Base-by-base conservation (phyloP, 2,329 filamentous ascomycete genomes). In the Penicillium occitanis region DNA sequence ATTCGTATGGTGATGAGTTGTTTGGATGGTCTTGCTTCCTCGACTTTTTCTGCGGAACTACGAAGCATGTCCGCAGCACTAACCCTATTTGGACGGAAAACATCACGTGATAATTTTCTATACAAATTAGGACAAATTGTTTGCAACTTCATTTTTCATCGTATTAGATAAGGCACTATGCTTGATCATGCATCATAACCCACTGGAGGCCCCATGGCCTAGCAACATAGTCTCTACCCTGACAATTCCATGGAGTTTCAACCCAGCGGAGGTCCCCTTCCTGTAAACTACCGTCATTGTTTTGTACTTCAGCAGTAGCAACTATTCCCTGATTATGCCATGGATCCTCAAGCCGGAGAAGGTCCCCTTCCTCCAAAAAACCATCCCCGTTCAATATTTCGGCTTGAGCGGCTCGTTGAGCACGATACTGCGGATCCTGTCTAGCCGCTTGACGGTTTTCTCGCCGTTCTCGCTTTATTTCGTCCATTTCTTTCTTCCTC, bases 1-100 rank as follows among this genome's bases (percentile, higher is more conserved):
- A 37, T 57, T 37, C 28, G 37, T 55, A 37, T 35, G n/a, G 11
- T 19, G n/a, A 58, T 69, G 72, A 65, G 68, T 70, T 60, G 65
- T 59, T 61, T 57, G 25, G n/a, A 44, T 55, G 64, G 44, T 51
- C 44, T 62, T 30, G 13, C 35, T 35, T 30, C 33, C 48, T 63
- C 22, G 30, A 60, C 63, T 65, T 65, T 65, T 62, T 57, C 63
- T 60, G 57, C 57, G 58, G 51, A 64, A 60, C 10, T 50, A 37
- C 30, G 14, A 28, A 40, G 40, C 22, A 40, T 65, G 51, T 58
- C 62, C 62, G 44, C n/a, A 25, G 11, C 22, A 33, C 64, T 61
- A 63, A 62, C 59, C 22, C 7, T 5, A 53, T 14, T 4, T 10
- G 30, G 63, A 2, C 10, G 5, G 10, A 5, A 7, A 42, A 4